Base-by-base conservation (phyloP, 805 yeast genomes). In the Candida hispaniensis region DNA sequence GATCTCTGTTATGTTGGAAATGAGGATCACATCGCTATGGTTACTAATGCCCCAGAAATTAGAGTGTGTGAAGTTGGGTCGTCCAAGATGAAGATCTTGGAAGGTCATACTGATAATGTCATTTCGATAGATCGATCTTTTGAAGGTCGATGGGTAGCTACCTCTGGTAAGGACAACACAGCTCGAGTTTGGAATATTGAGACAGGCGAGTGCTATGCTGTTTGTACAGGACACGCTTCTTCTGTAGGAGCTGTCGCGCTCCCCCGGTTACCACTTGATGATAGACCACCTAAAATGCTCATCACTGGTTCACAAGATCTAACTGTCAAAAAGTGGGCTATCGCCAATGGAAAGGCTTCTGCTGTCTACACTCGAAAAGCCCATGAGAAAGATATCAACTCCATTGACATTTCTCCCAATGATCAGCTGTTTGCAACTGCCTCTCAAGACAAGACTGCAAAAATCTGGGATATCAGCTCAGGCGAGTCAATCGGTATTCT, bases 341-440 rank as follows among this genome's bases (percentile, higher is more conserved):
- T 85, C 17, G 34, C 46, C 21, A 41, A 36, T 17, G 39, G 32
- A 3, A 39, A 39, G 2, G 44, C 41, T 2, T 67, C 47, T 2
- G 79, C 95, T 2, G 83, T 75, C 38, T 91, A 78, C 56, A 91
- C 98, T 0, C 73, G 95, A 63, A 73, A 86, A 50, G 97, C 96
- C 1, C 99, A 91, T 55, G 97, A 91, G 38, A 91, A 88, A 55
- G 95, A 91, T 56, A 91, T 91, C 41, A 93, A 91, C 50, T 70
- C 88, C 2, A 60, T 91, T 35, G 95, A 85, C 44, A 64, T 91
- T 4, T 69, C 96, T n/a, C 94, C 95, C 11, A 82, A 85, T 50
- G 93, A 88, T 56, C 78, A 76, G 44, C 64, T 68, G 33, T 75
- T 91, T 50, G 97, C 94, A 1, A 79, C 96, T 1, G 97, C 94